Evolutionary conservation across 2,329 filamentous ascomycete species (phyloP).

Genomic region (Microsporum audouinii): DNA sequence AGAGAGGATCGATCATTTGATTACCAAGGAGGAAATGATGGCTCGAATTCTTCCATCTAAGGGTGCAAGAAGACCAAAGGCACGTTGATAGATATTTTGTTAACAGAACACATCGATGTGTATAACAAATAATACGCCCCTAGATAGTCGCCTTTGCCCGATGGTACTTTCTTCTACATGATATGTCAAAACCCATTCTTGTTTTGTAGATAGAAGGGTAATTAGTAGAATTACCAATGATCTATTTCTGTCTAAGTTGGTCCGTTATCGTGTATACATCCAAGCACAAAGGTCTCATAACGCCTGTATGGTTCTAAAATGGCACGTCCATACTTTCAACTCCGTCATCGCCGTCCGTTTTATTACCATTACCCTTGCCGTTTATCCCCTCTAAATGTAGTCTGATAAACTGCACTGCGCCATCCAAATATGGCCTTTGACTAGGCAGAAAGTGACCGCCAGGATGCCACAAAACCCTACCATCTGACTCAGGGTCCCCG

Average conservation of each 20-base stretch:
- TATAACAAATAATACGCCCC: neutral
- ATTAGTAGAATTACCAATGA: neutral
- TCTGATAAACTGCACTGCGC: conserved; percentile 60
- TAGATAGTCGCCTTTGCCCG: neutral
- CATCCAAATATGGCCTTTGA: conserved; percentile 67
- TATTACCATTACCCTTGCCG: conserved; percentile 14
- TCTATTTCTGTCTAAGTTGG: neutral
- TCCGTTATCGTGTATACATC: conserved; percentile 2
- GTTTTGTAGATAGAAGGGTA: neutral
- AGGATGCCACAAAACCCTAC: conserved; percentile 58
- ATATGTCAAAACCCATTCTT: neutral
- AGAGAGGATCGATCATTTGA: conserved; percentile 91
- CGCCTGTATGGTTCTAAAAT: conserved; percentile 35
- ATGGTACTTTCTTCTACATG: neutral
- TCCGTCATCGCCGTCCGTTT: conserved; percentile 37
- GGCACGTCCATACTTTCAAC: conserved; percentile 59
- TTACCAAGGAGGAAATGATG: conserved; percentile 99
- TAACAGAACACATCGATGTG: neutral
- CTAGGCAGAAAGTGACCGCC: conserved; percentile 86
- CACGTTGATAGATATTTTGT: neutral
- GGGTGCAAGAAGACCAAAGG: conserved; percentile 18
- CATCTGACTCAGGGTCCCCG: conserved; percentile 40
- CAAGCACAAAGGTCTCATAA: neutral
- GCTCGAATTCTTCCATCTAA: conserved; percentile 68
- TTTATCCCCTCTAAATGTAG: conserved; percentile 40